phyloP scores from a whole-genome alignment of 2,329 filamentous ascomycete species.

The Boeremia lycopersici region DNA sequence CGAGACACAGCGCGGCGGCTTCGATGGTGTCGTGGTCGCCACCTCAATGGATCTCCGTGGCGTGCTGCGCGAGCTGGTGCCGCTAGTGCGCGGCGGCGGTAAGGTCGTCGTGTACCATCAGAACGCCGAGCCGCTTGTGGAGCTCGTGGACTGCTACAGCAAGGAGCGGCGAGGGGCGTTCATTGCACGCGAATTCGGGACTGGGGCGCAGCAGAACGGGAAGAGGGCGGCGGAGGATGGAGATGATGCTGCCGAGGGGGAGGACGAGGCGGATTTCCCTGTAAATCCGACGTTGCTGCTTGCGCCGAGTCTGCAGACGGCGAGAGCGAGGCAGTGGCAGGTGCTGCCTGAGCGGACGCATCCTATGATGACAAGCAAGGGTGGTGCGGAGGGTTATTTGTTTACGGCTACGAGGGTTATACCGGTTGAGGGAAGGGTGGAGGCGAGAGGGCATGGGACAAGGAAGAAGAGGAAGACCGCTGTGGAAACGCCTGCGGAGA shows the following conservation, averaged over 20 bases:
- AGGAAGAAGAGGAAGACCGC: conserved; percentile 67
- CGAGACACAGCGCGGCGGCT: conserved; percentile 73
- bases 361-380: conserved; percentile 87
- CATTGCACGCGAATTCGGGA: conserved; percentile 38
- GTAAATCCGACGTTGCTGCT: conserved; percentile 85
- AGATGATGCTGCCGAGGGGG: conserved; percentile 14
- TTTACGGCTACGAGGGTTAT: conserved; percentile 83
- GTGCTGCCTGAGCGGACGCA: conserved; percentile 91
- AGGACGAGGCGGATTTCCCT: conserved; percentile 70
- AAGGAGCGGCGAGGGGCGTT: conserved; percentile 78
- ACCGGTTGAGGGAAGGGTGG: conserved; percentile 78
- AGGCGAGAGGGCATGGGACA: conserved; percentile 76
- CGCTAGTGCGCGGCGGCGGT: conserved; percentile 81
- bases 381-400: conserved; percentile 88
- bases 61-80: conserved; percentile 75
- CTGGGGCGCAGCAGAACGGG: conserved; percentile 22
- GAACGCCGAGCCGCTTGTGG: conserved; percentile 76
- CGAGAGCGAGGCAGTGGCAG: conserved; percentile 81
- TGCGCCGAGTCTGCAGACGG: conserved; percentile 79
- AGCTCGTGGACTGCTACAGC: conserved; percentile 82
- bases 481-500: conserved; percentile 15
- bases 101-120: conserved; percentile 86
- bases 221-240: conserved; percentile 24
- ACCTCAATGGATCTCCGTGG: conserved; percentile 80
- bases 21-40: conserved; percentile 82